Evolutionary conservation across 352 stramenopile genomes (phyloP), one percentile per base, ranked within the genome.

Genomic region (Phytophthora kernoviae): DNA sequence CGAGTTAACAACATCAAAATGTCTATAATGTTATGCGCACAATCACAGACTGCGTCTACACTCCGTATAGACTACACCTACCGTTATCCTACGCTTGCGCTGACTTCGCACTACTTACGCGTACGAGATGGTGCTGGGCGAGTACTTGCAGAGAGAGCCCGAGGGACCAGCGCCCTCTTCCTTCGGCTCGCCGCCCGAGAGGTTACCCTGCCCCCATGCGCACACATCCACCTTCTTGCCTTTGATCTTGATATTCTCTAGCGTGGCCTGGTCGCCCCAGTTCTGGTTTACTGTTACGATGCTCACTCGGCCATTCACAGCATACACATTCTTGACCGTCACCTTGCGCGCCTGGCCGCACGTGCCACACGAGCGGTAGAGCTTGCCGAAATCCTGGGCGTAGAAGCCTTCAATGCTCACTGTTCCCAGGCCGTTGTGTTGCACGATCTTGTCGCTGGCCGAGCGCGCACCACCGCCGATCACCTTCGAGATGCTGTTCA

Each of bases 201-300:
- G 63, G 18, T 24, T 58, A 40, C 52, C 60, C 15, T 68, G 52
- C 41, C 53, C 57, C 53, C 60, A 68, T 0, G 54, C 47, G 46
- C 60, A 68, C 40, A 63, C 60, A 46, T 54, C 54, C 51, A 63
- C 62, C 53, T 55, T 68, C 45, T 58, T 68, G 49, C 52, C 53
- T 43, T 73, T 73, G 61, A 75, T 70, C 54, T 77, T 76, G 42
- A 84, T 58, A 57, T 80, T 73, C 39, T 71, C 74, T 21, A 75
- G 47, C 27, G 60, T 72, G 55, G 69, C 69, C 44, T 74, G 49
- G 41, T 83, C 73, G 14, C 49, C 61, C 54, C 62, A 74, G 65
- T 83, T 80, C 47, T 65, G 20, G 65, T 80, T 79, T 33, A 79
- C 69, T 0, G 69, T 77, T 22, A 78, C 73, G 20, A 79, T 18